Percentiles rank a stretch among this genome's conserved stretches.
Evolutionary conservation across 1,284 basidiomycete species (phyloP).

Genomic region (Apiotrichum sp.): DNA sequence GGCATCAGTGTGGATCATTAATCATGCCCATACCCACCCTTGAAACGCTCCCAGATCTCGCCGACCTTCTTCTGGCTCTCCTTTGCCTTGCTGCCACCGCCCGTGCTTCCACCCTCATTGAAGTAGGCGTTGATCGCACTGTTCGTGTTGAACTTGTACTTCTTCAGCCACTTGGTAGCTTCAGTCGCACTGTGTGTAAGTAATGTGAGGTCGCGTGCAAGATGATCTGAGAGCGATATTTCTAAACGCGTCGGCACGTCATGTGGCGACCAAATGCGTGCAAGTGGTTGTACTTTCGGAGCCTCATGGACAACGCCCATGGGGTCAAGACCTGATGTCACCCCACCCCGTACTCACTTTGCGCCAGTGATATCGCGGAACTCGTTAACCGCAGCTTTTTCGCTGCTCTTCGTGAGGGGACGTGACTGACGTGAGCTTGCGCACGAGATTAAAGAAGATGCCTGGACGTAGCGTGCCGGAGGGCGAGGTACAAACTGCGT

Average conservation of each 20-base stretch:
- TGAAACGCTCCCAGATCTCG: slow-evolving; percentile 46
- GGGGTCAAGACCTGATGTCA: neutral
- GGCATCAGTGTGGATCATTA: neutral
- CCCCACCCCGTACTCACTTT: slow-evolving; percentile 24
- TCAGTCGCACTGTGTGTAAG: slow-evolving; percentile 26
- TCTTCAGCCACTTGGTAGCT: slow-evolving; percentile 40
- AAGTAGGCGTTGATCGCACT: slow-evolving; percentile 37
- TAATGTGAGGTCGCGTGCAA: too few species aligned
- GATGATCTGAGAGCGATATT: neutral
- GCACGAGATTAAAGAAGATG: too few species aligned
- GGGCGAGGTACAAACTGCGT: too few species aligned
- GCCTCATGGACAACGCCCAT: too few species aligned
- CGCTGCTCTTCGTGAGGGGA: slow-evolving; percentile 17
- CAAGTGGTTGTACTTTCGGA: too few species aligned
- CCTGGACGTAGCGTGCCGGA: too few species aligned
- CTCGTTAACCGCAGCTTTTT: slow-evolving; percentile 24
- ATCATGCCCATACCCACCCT: slow-evolving; percentile 29
- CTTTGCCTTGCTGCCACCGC: slow-evolving; percentile 18
- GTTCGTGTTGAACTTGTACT: slow-evolving; percentile 34
- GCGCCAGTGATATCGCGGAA: slow-evolving; percentile 40
- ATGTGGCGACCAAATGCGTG: too few species aligned
- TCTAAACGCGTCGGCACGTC: too few species aligned
- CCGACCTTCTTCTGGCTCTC: slow-evolving; percentile 42
- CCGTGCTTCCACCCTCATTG: slow-evolving; percentile 25
- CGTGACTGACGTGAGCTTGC: slow-evolving; percentile 9